Conservation (phyloP, 768 basidiomycete species). For the Mycena vulgaris region DNA sequence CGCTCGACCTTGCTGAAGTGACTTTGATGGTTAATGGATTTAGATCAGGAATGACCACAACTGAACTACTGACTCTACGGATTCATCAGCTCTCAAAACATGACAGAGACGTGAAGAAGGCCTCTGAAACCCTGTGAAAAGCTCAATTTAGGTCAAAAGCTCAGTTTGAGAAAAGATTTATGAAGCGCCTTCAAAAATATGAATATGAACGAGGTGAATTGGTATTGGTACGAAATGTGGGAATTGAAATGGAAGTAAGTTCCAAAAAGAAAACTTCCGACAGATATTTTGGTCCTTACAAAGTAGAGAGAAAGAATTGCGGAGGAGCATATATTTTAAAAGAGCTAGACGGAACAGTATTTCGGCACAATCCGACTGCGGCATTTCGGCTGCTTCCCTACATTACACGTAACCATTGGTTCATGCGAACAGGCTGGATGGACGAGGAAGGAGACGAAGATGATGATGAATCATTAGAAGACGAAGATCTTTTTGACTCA, state of each 20-base stretch:
- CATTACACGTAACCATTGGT: background rate
- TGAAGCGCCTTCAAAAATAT: background rate
- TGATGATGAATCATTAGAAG: background rate
- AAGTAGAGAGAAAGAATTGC: background rate
- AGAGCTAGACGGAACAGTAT: background rate
- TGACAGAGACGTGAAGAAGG: background rate
- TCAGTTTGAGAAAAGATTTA: background rate
- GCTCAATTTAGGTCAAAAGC: background rate
- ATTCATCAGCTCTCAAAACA: background rate
- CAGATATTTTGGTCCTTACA: background rate
- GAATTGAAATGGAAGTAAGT: background rate
- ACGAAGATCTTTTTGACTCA: background rate
- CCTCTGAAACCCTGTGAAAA: background rate
- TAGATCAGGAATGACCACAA: background rate
- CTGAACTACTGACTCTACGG: background rate
- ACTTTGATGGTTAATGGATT: background rate
- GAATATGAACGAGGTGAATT: background rate
- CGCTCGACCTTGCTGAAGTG: background rate
- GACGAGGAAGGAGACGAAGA: background rate
- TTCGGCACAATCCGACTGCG: background rate
- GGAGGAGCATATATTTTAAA: background rate
- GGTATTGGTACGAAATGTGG: background rate
- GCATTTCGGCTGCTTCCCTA: background rate
- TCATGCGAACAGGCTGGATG: background rate
- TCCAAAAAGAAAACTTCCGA: background rate